Evolutionary conservation across 2,329 filamentous ascomycete genomes (phyloP).

Genomic region (Arthrobotrys conoides): DNA sequence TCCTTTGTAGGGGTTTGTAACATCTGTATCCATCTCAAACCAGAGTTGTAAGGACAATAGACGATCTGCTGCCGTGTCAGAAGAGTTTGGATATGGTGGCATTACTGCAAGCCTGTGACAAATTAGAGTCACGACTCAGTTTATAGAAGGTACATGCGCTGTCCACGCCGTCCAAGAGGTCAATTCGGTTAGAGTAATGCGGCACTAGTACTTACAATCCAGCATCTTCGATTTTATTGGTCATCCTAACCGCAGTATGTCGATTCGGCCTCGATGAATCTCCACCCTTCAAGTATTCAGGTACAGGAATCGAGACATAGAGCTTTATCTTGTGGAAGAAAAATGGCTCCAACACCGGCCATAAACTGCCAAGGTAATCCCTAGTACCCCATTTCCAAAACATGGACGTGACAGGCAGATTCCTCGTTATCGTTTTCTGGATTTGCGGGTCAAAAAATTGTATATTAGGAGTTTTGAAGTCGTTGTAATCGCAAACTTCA

Average conservation of each 20-base stretch:
- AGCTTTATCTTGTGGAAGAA: conserved; percentile 1
- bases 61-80: background rate
- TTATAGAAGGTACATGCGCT: too few relatives aligned
- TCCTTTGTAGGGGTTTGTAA: background rate
- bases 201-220: conserved; percentile 22
- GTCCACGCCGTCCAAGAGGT: too few relatives aligned
- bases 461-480: conserved; percentile 9
- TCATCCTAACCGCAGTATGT: conserved; percentile 27
- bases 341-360: conserved; percentile 42
- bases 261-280: conserved; percentile 22
- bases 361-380: background rate
- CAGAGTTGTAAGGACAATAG: conserved; percentile 37
- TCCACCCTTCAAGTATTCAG: conserved; percentile 17
- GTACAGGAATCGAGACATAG: conserved; percentile 31
- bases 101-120: conserved; percentile 32
- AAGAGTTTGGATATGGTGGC: conserved; percentile 27
- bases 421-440: background rate
- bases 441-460: conserved; percentile 1
- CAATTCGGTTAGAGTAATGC: too few relatives aligned
- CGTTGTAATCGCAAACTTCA: conserved; percentile 32
- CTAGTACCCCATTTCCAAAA: conserved; percentile 43
- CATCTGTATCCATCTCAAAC: conserved; percentile 40
- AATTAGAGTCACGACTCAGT: background rate
- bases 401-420: conserved; percentile 30
- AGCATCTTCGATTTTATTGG: conserved; percentile 17